phyloP scores from a whole-genome alignment of 1,284 basidiomycete species.

The Caloboletus firmus region DNA sequence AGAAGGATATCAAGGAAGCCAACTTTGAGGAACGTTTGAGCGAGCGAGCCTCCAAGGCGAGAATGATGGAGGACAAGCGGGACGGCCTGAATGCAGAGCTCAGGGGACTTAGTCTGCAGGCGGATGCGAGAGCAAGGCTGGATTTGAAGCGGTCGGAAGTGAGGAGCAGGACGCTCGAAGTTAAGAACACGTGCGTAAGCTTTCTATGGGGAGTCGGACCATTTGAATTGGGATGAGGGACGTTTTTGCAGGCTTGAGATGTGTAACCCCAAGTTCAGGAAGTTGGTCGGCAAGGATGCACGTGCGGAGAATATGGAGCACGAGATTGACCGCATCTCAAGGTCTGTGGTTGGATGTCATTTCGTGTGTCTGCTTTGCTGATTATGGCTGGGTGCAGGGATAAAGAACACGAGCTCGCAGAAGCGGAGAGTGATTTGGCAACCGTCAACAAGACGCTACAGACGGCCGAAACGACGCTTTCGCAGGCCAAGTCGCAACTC shows the following conservation, averaged over 20 bases:
- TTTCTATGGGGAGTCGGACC: neutral
- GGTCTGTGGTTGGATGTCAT: constrained; percentile 44
- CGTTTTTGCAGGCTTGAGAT: constrained; percentile 53
- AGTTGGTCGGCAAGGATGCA: constrained; percentile 60
- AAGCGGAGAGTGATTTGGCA: constrained; percentile 53
- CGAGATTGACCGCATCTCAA: constrained; percentile 58
- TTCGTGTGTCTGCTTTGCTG: neutral
- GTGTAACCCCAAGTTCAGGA: constrained; percentile 62
- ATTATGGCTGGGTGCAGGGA: constrained; percentile 43
- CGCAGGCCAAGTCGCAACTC: constrained; percentile 59
- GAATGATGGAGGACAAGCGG: constrained; percentile 67
- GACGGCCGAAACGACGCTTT: constrained; percentile 60
- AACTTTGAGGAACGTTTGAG: constrained; percentile 73
- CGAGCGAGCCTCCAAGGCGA: constrained; percentile 55
- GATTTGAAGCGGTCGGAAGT: constrained; percentile 74
- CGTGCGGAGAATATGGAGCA: constrained; percentile 68
- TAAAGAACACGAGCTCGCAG: constrained; percentile 62
- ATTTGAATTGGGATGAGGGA: neutral
- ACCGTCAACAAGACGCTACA: constrained; percentile 57
- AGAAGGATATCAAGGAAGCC: constrained; percentile 56
- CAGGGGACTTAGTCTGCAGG: constrained; percentile 73
- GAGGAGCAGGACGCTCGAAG: constrained; percentile 61
- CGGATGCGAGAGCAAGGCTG: constrained; percentile 80
- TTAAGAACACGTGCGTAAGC: constrained; percentile 63
- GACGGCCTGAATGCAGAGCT: constrained; percentile 77